A percentile compares a stretch with the other conserved stretches of the same genome.
phyloP scores from a whole-genome alignment of 139 green algal species.

The Asterochloris erici region DNA sequence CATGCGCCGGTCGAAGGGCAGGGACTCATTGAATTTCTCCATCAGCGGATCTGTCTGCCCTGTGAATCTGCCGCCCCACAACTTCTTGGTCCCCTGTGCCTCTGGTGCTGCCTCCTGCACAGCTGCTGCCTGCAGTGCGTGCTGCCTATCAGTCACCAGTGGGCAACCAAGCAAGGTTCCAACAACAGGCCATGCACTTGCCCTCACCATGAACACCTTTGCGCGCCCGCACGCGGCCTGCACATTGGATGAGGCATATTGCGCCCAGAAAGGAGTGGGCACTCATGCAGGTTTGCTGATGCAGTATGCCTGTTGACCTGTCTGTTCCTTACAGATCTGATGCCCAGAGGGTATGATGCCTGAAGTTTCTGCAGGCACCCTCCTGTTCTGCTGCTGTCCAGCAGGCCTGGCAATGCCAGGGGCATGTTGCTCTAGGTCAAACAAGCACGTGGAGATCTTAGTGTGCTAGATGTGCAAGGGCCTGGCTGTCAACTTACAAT shows the following conservation, averaged over 20 bases:
- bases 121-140: background rate
- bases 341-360: too few relatives aligned
- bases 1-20: slow-evolving; percentile 92
- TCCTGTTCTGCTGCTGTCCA: too few relatives aligned
- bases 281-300: too few relatives aligned
- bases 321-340: too few relatives aligned
- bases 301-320: too few relatives aligned
- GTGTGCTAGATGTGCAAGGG: too few relatives aligned
- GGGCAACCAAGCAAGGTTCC: background rate
- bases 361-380: too few relatives aligned
- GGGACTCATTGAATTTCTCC: slow-evolving; percentile 96
- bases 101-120: slow-evolving; percentile 2
- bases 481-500: too few relatives aligned
- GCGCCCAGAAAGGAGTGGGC: too few relatives aligned
- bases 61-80: slow-evolving; percentile 96
- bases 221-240: background rate
- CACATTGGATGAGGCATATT: background rate
- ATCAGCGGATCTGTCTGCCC: slow-evolving; percentile 89
- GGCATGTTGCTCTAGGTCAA: too few relatives aligned
- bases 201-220: background rate
- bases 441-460: too few relatives aligned
- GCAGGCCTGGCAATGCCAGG: too few relatives aligned
- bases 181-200: background rate
- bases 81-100: slow-evolving; percentile 61
- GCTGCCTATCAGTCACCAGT: background rate